Base-by-base conservation (phyloP, 108 stramenopile species). In the Seminavis robusta region DNA sequence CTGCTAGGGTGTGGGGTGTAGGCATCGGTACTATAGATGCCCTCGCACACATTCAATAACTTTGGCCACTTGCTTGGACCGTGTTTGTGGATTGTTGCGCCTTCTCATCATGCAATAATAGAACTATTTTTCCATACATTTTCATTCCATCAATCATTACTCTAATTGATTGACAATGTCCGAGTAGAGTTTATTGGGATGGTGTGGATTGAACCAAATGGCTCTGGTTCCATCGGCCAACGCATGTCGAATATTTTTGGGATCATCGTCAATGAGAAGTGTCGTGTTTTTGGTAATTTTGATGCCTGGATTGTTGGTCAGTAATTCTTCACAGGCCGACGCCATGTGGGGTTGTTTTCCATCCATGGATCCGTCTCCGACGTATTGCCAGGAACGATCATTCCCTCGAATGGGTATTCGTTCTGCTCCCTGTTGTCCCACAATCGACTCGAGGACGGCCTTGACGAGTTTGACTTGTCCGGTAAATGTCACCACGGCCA, bases 301-400 rank as follows among this genome's bases (percentile, higher is more conserved):
- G 21, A 76, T 56, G 34, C 67, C 73, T 40, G n/a, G 53, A 52
- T 30, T 45, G 47, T 34, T 83, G 71, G n/a, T n/a, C n/a, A n/a
- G n/a, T 17, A 98, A 47, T 53, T 96, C 95, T 76, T 94, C 92
- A 9, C 81, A 94, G 7, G 94, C 97, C 46, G 85, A 88, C 3
- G 94, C 97, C 85, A 98, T 96, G 69, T 90, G 79, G 4, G 79
- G 46, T 61, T 96, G 97, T 60, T 98, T 98, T 17, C 97, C 94
- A 34, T 64, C 34, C 39, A 41, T 69, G 19, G 78, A 65, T 11
- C 93, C 94, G 15, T 59, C 46, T 24, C 94, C 94, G 34, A 69
- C 66, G 59, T 94, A 95, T 1, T 26, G 27, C 92, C 94, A 97
- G 16, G 86, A 79, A n/a, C 64, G 57, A 62, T 95, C 95, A 38